Base-by-base conservation (phyloP, 495 filamentous ascomycete species). In the Annulohypoxylon maeteangense region DNA sequence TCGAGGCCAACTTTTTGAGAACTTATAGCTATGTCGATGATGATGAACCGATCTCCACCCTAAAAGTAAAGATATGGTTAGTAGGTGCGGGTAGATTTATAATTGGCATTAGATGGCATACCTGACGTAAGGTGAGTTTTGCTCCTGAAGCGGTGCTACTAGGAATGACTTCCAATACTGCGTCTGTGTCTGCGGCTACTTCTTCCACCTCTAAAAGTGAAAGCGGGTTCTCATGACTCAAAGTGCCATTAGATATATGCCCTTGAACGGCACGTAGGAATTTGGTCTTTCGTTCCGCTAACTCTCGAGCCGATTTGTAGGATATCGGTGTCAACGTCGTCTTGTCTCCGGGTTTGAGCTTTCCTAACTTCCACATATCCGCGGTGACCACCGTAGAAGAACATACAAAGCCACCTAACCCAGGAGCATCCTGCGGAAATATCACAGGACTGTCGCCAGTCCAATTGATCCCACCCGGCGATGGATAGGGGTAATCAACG, bases 291-390 rank as follows among this genome's bases (percentile, higher is more conserved):
- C 16, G 36, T 2, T 44, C 18, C 7, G 68, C 68, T n/a, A 71
- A n/a, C 38, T 71, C 29, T 4, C 62, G 48, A 8, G 68, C 62
- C 2, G 68, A 65, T 20, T 44, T 25, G 32, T 71, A 71, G 0
- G 62, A 65, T 31, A 71, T 59, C 2, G 68, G 68, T 4, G 27
- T 42, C 18, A 85, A 86, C 31, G 79, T 77, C 16, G 88, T 74
- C 4, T 81, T 84, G 68, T 88, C 83, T n/a, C 88, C 88, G 18
- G 87, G 82, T 61, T 85, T 87, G 11, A 90, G 76, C 74, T 89
- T 87, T 0, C 88, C 88, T 8, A 90, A 53, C 74, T 86, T 86
- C 86, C 87, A 90, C 25, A 85, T 74, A 29, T 88, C 86, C 7
- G 81, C 87, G 40, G 81, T 82, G 34, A 87, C 81, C 14, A 88